Evolutionary conservation across 2,329 filamentous ascomycete species (phyloP), one percentile per base, ranked within the genome.

Genomic region (Myriosclerotinia duriaeana): DNA sequence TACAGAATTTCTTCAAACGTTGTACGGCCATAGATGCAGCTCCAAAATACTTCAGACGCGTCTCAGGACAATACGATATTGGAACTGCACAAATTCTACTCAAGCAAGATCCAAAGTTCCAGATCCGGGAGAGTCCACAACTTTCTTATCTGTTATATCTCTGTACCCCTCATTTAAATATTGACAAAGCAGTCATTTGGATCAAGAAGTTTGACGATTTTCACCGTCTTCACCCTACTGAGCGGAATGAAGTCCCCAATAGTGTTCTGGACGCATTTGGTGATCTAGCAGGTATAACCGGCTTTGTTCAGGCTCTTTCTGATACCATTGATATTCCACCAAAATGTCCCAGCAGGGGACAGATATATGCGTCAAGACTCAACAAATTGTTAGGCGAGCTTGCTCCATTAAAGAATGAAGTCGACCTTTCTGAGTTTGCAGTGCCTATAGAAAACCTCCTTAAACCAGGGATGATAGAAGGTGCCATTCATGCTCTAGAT

Each of bases 391-490:
- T 79, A 3, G 65, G 68, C 26, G 78, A 83, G 67, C 48, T 84
- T 9, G 76, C 76, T n/a, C 48, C 71, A 8, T n/a, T 81, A 2
- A 81, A 78, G 66, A 65, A 68, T 0, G 68, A 78, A 5, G 22
- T 83, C 7, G 78, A 83, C 44, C 71, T 82, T 17, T 67, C 72
- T 65, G 79, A 71, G 26, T 26, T 26, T 26, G 26, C 26, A 1
- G 71, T 78, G 5, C 80, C 81, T 0, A 79, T 82, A 5, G 75
- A 78, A 54, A 80, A 80, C 9, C 75, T 83, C 0, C 67, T 78
- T 0, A 77, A 82, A 63, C 78, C 79, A 0, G 78, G 76, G 0
- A 76, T 80, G 74, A 74, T 78, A 0, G 68, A 74, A 2, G 68
- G 67, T 0, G 79, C 80, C 30, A 59, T 69, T 20, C 52, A 44